phyloP scores from a whole-genome alignment of 177 flowering plant species.

The Telopea speciosissima region DNA sequence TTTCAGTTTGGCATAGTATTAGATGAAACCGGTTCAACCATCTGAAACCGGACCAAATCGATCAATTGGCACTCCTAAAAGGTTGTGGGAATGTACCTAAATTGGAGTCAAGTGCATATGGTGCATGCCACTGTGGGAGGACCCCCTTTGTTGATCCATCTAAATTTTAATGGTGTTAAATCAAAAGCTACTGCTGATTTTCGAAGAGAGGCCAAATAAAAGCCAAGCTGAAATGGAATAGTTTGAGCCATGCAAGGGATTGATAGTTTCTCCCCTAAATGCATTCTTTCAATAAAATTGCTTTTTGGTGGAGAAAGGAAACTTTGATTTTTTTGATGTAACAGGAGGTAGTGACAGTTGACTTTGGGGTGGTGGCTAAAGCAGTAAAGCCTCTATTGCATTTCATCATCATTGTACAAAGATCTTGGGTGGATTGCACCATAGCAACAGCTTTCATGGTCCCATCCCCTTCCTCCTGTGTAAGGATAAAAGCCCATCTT shows the following conservation, averaged over 20 bases:
- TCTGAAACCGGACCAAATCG: no score
- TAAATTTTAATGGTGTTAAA: not conserved
- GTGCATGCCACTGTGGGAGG: not conserved
- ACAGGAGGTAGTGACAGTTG: slow-evolving; percentile 35
- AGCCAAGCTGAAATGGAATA: slow-evolving; percentile 7
- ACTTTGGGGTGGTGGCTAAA: slow-evolving; percentile 26
- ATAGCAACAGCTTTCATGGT: slow-evolving; percentile 3
- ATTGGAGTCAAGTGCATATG: not conserved
- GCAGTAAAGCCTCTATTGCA: slow-evolving; percentile 17
- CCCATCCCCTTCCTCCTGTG: not conserved
- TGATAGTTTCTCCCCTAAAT: slow-evolving; percentile 16
- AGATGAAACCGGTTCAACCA: no score
- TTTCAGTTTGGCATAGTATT: no score
- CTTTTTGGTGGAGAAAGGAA: slow-evolving; percentile 4
- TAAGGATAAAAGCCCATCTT: slow-evolving; percentile 1
- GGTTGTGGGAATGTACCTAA: not conserved
- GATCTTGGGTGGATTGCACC: slow-evolving; percentile 12
- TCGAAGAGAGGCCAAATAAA: not conserved
- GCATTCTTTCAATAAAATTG: slow-evolving; percentile 12
- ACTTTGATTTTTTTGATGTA: slow-evolving; percentile 7
- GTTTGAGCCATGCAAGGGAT: slow-evolving; percentile 33
- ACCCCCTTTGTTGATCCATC: not conserved
- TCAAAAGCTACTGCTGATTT: not conserved
- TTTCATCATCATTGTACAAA: slow-evolving; percentile 13
- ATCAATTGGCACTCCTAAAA: no score